These are phyloP conservation scores for Tetrapisispora fleetii DNA, from an alignment of 805 yeast species.

Conservation along the genomic window DNA sequence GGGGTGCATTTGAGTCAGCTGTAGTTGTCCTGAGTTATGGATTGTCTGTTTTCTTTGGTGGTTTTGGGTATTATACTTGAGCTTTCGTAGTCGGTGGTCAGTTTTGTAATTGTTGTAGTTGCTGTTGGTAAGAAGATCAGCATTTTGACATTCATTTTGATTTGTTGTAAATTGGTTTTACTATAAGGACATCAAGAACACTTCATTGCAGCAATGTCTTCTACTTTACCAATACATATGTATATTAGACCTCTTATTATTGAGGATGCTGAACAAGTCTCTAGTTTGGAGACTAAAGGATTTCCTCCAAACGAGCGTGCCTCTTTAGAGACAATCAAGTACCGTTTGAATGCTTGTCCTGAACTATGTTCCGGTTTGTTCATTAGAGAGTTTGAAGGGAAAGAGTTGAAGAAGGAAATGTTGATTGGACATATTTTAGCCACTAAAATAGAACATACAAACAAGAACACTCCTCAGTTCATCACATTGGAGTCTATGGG, in stretches of 20 bases:
- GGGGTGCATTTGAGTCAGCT: no score
- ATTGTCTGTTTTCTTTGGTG: no score
- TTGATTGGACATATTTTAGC: slow-evolving; percentile 75
- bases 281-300: slow-evolving; percentile 53
- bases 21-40: no score
- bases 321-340: slow-evolving; percentile 48
- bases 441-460: slow-evolving; percentile 44
- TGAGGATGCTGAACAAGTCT: slow-evolving; percentile 58
- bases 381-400: slow-evolving; percentile 48
- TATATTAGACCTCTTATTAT: slow-evolving; percentile 69
- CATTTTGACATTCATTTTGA: background rate
- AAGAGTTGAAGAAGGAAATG: slow-evolving; percentile 38
- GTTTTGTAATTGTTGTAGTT: no score
- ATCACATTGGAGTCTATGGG: slow-evolving; percentile 27
- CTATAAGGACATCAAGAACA: background rate
- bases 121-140: no score
- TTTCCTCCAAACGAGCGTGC: slow-evolving; percentile 67
- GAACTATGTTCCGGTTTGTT: slow-evolving; percentile 87
- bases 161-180: no score
- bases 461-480: slow-evolving; percentile 4
- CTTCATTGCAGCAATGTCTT: slow-evolving; percentile 15
- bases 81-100: no score
- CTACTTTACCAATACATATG: slow-evolving; percentile 46
- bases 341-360: slow-evolving; percentile 74
- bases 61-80: no score